These are phyloP conservation scores for Blastobotrys chiropterorum DNA, from an alignment of 805 yeast species.

Conservation along the genomic window DNA sequence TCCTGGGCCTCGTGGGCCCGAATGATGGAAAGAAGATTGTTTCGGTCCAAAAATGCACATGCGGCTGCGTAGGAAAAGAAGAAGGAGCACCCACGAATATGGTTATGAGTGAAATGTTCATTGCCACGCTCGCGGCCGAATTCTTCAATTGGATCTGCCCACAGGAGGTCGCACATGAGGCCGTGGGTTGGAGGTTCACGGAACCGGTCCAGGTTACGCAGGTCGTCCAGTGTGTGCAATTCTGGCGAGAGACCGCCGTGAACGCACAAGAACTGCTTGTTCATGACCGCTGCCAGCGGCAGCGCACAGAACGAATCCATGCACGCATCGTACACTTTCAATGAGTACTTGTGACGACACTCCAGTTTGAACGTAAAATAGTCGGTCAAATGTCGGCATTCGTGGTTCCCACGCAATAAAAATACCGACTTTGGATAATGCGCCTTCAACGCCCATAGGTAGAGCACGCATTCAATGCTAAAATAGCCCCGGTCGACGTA, in stretches of 20 bases:
- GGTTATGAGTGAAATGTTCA: constrained; percentile 52
- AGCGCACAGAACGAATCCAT: constrained; percentile 75
- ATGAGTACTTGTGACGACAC: constrained; percentile 76
- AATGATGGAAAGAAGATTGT: constrained; percentile 74
- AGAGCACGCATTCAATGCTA: constrained; percentile 65
- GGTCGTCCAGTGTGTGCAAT: constrained; percentile 59
- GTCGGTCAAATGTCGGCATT: constrained; percentile 85
- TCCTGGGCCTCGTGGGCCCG: constrained; percentile 98
- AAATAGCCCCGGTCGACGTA: constrained; percentile 93
- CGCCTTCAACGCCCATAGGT: constrained; percentile 72
- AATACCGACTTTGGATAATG: constrained; percentile 68
- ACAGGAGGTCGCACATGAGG: constrained; percentile 85
- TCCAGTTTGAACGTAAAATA: constrained; percentile 91
- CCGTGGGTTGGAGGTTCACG: constrained; percentile 92
- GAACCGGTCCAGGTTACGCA: constrained; percentile 68
- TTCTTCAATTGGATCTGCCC: constrained; percentile 95
- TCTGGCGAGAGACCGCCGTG: constrained; percentile 96
- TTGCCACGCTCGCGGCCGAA: constrained; percentile 56
- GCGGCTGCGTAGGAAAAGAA: constrained; percentile 80
- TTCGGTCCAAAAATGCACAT: constrained; percentile 69
- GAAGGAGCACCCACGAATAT: constrained; percentile 87
- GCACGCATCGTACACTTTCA: constrained; percentile 60
- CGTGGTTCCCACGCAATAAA: constrained; percentile 91
- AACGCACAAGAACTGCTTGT: constrained; percentile 88
- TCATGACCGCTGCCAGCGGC: constrained; percentile 91